A percentile compares a stretch with the other conserved stretches of the same genome.
Evolutionary conservation across 1,284 basidiomycete genomes (phyloP).

Genomic region (Puccinia polysora): DNA sequence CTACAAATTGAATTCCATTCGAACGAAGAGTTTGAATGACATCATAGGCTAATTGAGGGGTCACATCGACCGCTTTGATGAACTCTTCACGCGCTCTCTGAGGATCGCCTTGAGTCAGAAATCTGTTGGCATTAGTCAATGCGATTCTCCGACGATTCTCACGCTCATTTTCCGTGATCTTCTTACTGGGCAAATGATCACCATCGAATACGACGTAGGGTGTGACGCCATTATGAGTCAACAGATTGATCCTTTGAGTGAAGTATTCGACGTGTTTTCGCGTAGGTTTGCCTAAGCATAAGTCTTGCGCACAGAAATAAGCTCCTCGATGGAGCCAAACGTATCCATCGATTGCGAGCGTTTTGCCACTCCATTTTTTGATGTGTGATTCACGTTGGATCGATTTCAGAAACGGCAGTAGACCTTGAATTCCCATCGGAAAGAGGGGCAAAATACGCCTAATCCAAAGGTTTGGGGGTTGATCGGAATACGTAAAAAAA

Average conservation of each 20-base stretch:
- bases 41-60: slow-evolving; percentile 94
- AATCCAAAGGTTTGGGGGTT: no score
- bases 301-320: slow-evolving; percentile 69
- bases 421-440: slow-evolving; percentile 88
- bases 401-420: slow-evolving; percentile 84
- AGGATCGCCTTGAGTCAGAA: slow-evolving; percentile 71
- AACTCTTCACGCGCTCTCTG: slow-evolving; percentile 80
- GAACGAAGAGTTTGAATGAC: slow-evolving; percentile 83
- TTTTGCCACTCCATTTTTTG: slow-evolving; percentile 74
- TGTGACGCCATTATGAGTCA: slow-evolving; percentile 75
- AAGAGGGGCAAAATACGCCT: no score
- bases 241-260: slow-evolving; percentile 82
- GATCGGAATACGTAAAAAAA: no score
- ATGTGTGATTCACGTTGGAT: slow-evolving; percentile 74
- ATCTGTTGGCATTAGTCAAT: slow-evolving; percentile 63
- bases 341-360: slow-evolving; percentile 78
- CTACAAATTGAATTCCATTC: slow-evolving; percentile 75
- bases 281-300: slow-evolving; percentile 22
- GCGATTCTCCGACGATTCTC: background rate
- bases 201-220: slow-evolving; percentile 97
- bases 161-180: slow-evolving; percentile 66
- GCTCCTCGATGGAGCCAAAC: slow-evolving; percentile 97
- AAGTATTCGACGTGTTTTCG: slow-evolving; percentile 87
- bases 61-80: slow-evolving; percentile 88
- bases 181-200: slow-evolving; percentile 88